Evolutionary conservation across 1,284 basidiomycete species (phyloP), one percentile per base, ranked within the genome.

Genomic region (Ustilago cynodontis): DNA sequence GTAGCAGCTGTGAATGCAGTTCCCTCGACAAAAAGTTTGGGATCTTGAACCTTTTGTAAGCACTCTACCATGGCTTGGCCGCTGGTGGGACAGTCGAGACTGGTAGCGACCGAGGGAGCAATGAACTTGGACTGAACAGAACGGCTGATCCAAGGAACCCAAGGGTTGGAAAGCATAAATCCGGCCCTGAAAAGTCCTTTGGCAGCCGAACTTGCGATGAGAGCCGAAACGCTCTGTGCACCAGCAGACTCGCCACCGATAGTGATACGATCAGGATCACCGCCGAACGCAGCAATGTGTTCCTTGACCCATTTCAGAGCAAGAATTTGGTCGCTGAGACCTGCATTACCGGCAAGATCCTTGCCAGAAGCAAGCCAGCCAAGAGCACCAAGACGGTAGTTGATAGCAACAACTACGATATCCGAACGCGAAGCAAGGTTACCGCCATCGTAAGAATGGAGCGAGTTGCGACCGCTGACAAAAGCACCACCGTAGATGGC

Each of bases 161-260:
- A 72, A 6, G 74, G 74, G 52, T 72, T 72, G 31, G 74, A 77
- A 8, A 70, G 39, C 65, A 77, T 62, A 35, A 77, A 62, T 6
- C 65, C 74, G 8, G 58, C 65, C 5, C 41, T 49, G 57, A 59
- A 77, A 22, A 77, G 50, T 6, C 71, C 72, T 33, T 61, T 64
- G 2, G 63, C 51, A 2, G 60, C 57, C 18, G 64, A 60, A 37
- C 64, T 65, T 1, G 65, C 50, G 5, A 79, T 49, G 26, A 79
- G 55, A 9, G 70, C 59, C 1, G 67, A 47, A 11, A 79, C 53
- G 31, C 65, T 68, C 58, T 72, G 41, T 3, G 92, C 94, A 52
- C 95, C 95, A 29, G 91, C 90, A 82, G 93, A 94, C 85, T 97
- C 93, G 6, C 95, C 95, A 29, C 93, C 93, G 33, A 97, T 80